Conservation (phyloP, 257 asterid species). For the Euphrasia confusa region DNA sequence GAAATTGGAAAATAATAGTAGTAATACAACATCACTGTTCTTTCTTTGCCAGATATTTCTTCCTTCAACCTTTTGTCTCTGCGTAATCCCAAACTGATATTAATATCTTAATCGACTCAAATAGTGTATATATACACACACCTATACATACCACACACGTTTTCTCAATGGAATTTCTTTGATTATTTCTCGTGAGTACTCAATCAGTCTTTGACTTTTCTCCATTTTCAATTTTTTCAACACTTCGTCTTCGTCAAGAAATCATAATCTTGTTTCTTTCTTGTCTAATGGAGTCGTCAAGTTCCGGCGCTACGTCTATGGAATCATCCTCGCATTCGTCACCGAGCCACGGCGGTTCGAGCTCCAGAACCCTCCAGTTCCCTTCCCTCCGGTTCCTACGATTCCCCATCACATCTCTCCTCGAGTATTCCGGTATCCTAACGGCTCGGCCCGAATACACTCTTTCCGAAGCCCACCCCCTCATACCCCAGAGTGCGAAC, state of each 20-base stretch:
- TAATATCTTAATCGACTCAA: not conserved
- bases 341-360: slow-evolving; percentile 23
- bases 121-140: not conserved
- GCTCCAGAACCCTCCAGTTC: slow-evolving; percentile 31
- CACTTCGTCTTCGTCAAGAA: slow-evolving; percentile 16
- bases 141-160: not conserved
- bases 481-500: slow-evolving; percentile 16
- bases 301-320: slow-evolving; percentile 24
- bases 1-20: too few relatives aligned
- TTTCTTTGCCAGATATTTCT: slow-evolving; percentile 3
- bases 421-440: slow-evolving; percentile 56
- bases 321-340: slow-evolving; percentile 28
- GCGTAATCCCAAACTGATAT: not conserved
- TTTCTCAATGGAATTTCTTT: not conserved
- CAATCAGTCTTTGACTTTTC: slow-evolving; percentile 20
- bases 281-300: slow-evolving; percentile 26
- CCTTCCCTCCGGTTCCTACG: slow-evolving; percentile 44
- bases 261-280: not conserved
- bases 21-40: not conserved
- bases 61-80: slow-evolving; percentile 12
- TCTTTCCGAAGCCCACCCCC: slow-evolving; percentile 38
- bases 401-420: slow-evolving; percentile 50
- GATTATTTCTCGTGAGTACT: slow-evolving; percentile 2
- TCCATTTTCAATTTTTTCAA: slow-evolving; percentile 12
- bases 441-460: slow-evolving; percentile 41